Conservation (phyloP, 257 asterid genomes). For the Solanum chilense region DNA sequence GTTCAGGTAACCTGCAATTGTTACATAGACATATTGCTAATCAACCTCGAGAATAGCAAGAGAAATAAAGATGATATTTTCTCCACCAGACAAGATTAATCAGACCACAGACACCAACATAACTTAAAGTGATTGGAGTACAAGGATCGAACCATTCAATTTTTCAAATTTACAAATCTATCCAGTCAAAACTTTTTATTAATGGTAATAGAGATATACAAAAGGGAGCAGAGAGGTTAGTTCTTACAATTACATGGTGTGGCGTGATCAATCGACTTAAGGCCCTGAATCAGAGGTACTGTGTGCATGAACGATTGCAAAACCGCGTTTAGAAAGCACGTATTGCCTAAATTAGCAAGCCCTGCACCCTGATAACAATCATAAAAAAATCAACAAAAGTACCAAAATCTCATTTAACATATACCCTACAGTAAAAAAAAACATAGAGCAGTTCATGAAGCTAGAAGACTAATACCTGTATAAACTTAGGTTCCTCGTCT, state of each 20-base stretch:
- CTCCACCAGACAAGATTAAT: neutral
- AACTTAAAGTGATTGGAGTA: neutral
- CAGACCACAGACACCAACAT: neutral
- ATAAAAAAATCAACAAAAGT: neutral
- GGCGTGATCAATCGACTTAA: conserved; percentile 20
- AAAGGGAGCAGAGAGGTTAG: neutral
- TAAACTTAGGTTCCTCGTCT: neutral
- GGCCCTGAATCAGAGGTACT: conserved; percentile 58
- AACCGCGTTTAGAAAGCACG: conserved; percentile 79
- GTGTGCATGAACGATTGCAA: conserved; percentile 83
- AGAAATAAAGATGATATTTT: neutral
- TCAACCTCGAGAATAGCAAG: neutral
- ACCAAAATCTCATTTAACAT: neutral
- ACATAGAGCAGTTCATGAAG: neutral
- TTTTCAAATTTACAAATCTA: neutral
- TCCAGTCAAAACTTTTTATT: neutral
- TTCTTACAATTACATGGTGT: conserved; percentile 34
- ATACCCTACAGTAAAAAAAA: neutral
- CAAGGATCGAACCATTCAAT: neutral
- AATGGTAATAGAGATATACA: neutral
- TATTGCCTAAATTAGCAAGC: conserved; percentile 73
- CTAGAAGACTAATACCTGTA: neutral
- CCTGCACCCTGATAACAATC: conserved; percentile 67
- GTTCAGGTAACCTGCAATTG: conserved; percentile 34
- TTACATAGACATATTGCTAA: neutral